Evolutionary conservation across 306 rosid species (phyloP).

Genomic region (Purshia tridentata): DNA sequence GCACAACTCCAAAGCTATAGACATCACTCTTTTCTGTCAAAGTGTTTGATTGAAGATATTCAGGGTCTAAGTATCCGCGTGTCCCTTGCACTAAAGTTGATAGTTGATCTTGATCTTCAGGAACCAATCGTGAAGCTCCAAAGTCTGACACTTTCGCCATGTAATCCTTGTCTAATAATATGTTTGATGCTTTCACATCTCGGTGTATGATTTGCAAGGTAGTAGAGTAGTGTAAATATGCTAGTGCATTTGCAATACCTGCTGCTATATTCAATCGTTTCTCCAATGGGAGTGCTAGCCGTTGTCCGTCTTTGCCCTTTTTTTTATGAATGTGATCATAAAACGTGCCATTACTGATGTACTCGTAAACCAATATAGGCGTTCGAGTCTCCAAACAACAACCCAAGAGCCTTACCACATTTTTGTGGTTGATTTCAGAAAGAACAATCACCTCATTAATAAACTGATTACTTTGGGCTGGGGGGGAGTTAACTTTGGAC

Average conservation of each 20-base stretch:
- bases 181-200: conserved; percentile 8
- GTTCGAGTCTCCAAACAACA: conserved; percentile 26
- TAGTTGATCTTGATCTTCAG: neutral
- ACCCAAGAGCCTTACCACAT: conserved; percentile 29
- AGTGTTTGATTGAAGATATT: conserved; percentile 16
- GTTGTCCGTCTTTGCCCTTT: neutral
- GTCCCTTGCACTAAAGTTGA: conserved; percentile 12
- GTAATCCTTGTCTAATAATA: neutral
- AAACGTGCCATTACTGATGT: conserved; percentile 21
- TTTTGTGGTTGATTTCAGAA: conserved; percentile 25
- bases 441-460: conserved; percentile 29
- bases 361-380: conserved; percentile 13
- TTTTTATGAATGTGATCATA: conserved; percentile 11
- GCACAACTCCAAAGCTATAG: conserved; percentile 23
- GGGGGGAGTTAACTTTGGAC: conserved; percentile 5
- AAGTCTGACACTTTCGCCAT: conserved; percentile 8
- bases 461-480: conserved; percentile 7
- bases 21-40: conserved; percentile 20
- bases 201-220: neutral
- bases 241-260: neutral
- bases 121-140: conserved; percentile 6
- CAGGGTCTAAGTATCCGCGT: conserved; percentile 22
- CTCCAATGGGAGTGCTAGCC: conserved; percentile 16
- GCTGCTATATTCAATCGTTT: neutral
- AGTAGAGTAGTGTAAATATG: conserved; percentile 23